Evolutionary conservation across 2,329 filamentous ascomycete species (phyloP), one percentile per base, ranked within the genome.

Genomic region (Colletotrichum sp.): DNA sequence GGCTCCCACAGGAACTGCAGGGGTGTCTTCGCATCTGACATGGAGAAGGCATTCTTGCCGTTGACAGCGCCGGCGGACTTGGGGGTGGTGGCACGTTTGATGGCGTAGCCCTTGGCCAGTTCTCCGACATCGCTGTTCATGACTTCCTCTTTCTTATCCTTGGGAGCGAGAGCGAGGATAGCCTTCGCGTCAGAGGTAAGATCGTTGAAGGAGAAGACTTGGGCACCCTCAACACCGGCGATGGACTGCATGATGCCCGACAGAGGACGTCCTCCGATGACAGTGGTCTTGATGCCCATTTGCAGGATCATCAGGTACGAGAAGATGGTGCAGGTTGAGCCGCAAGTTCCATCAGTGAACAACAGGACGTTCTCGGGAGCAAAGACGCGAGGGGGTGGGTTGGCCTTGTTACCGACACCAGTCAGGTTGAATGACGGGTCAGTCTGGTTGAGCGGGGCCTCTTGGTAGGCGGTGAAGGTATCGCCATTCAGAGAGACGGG

Each of bases 261-360:
- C 69, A 83, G 83, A 30, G 86, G 85, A 1, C 83, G 82, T 2
- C 89, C 89, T 66, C 89, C 89, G 34, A 89, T 82, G 5, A 84
- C 85, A n/a, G 88, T 86, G 2, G 87, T 87, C 78, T 87, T 87
- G 18, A 90, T 85, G 68, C 86, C 86, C 49, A 84, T 85, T 78
- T 90, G 86, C 24, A 87, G 83, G 63, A 88, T 88, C 85, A 91
- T 86, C 60, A 91, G 83, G 77, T 92, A 90, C 3, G 85, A 84
- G 80, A 92, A 91, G 49, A 90, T 86, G 16, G 89, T 87, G 81
- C 90, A 92, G 3, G 90, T 89, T 2, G 88, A 90, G 18, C 87
- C 88, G 79, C 90, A 92, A 70, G 88, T 88, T 36, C 89, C 89
- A 78, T 92, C 89, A 1, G 88, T 88, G 24, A 91, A 86, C 44